Evolutionary conservation across 2,329 filamentous ascomycete genomes (phyloP), one percentile per base, ranked within the genome.

Genomic region (Cercospora sesami): DNA sequence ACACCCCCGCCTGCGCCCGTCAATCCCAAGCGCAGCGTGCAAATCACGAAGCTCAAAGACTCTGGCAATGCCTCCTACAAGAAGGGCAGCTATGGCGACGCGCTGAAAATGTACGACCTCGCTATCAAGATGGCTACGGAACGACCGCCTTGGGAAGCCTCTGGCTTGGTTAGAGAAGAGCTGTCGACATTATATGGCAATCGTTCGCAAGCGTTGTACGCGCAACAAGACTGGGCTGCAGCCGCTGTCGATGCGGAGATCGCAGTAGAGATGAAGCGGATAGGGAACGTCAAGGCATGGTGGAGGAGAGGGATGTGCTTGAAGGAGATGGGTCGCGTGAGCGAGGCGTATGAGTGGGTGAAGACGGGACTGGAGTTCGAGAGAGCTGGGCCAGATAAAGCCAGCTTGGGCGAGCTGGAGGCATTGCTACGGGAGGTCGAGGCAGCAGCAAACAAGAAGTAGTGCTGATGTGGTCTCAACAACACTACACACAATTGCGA

Each of bases 231-330:
- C 73, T 98, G 94, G 94, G 86, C 91, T 0, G 93, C 95, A 81
- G 95, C 89, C 5, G 87, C 90, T n/a, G 85, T 93, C 5, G 95
- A 99, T 80, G 94, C 93, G 4, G 91, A 96, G 82, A 87, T 89
- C 31, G 95, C 92, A 78, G 90, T 97, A 53, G 94, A 97, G 84
- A 89, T 92, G 70, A 94, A 94, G 85, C 87, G 89, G 72, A 86
- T 90, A 51, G 93, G 91, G 45, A 98, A 99, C 79, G 89, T 92
- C 1, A 98, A 98, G 87, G 94, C 90, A 0, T 98, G 94, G 93
- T 97, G 93, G 90, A 85, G 95, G 69, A 85, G 92, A 69, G 95
- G 92, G 9, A 89, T 89, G 82, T 96, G 93, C 78, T 80, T 98
- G 77, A 81, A 90, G 72, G 95, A 99, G 87, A 98, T 98, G 95